Base-by-base conservation (phyloP, 768 basidiomycete genomes). In the Auricularia sp. region DNA sequence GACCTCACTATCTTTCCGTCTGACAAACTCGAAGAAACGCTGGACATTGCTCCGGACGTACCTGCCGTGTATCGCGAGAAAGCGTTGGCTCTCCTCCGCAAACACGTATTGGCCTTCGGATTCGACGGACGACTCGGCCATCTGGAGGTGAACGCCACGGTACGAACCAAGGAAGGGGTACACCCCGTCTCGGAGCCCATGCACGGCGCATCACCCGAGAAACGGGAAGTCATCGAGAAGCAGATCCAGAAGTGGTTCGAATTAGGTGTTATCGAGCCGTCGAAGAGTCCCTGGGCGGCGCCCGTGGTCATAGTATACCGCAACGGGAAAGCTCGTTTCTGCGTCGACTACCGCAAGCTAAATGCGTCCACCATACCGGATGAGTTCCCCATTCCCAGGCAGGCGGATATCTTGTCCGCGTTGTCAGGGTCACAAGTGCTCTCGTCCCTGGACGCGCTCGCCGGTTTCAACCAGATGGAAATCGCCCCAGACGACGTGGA, bases 401-500 rank as follows among this genome's bases (percentile, higher is more conserved):
- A 74, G 61, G 43, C 53, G 3, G 70, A 71, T 18, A 74, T 74
- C 0, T 56, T 74, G 3, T 74, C 74, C 62, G 70, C 73, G 0
- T 62, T 78, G 4, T 67, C 68, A 1, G 77, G 75, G 0, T 64
- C 71, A 4, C 73, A 77, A 63, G 69, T 67, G 10, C 66, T 80
- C 0, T 71, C 76, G 0, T 70, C 75, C 0, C 66, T 80, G 5
- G 76, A 79, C 66, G 75, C 76, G 0, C 63, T 77, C 0, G 71
- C 79, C 0, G 77, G 79, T 8, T 81, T 80, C 64, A 78, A 76
- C 0, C 80, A 81, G 64, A 64, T 78, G 0, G 68, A 71, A 53
- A n/a, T n/a, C n/a, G n/a, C n/a, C n/a, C n/a, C n/a, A n/a, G n/a
- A n/a, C n/a, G n/a, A n/a, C n/a, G n/a, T 67, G 11, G 71, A 75